Evolutionary conservation across 129 eudicot genomes (phyloP), one percentile per base, ranked within the genome.

Genomic region (Oenanthe sinensis): DNA sequence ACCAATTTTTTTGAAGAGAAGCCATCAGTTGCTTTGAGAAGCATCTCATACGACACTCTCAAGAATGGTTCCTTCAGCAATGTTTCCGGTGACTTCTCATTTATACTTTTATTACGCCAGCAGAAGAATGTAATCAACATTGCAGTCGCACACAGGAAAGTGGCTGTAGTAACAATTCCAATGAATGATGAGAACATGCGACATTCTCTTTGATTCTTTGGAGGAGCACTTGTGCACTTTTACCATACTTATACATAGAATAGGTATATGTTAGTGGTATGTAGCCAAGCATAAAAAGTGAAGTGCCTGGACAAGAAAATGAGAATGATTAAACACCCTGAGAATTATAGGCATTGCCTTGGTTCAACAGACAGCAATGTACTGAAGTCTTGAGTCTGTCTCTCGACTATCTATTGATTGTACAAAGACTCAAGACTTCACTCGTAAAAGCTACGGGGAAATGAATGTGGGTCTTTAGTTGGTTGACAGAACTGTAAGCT

Each of bases 1-100:
- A 70, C 7, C 24, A 70, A 3, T 17, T 70, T 70, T 6, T 70
- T 47, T 1, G 22, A 37, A 70, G 75, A 70, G 26, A 70, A 70
- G 5, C 75, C 75, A 70, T 70, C 22, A 36, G 75, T 70, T 17
- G 48, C 75, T 70, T 37, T 70, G n/a, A 70, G 46, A 7, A 70
- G 75, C 73, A 14, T 37, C 42, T 37, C 28, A 3, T 70, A 39
- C 42, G 47, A 70, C n/a, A 70, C 28, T 36, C 75, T 16, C 22
- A 70, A 70, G 26, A 70, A 15, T 39, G 75, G 22, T 36, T 33
- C 73, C 42, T 68, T 68, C n/a, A 26, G 43, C 43, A 68, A 33
- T 33, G 37, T 17, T 68, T 39, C 73, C 0, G 39, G 20, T 33
- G 44, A 28, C 9, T 68, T 33, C 20, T 15, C 40, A 33, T 68